A percentile compares a stretch with the other conserved stretches of the same genome.
Evolutionary conservation across 164 flowering plant species (phyloP).

Genomic region (Liriodendron chinense): DNA sequence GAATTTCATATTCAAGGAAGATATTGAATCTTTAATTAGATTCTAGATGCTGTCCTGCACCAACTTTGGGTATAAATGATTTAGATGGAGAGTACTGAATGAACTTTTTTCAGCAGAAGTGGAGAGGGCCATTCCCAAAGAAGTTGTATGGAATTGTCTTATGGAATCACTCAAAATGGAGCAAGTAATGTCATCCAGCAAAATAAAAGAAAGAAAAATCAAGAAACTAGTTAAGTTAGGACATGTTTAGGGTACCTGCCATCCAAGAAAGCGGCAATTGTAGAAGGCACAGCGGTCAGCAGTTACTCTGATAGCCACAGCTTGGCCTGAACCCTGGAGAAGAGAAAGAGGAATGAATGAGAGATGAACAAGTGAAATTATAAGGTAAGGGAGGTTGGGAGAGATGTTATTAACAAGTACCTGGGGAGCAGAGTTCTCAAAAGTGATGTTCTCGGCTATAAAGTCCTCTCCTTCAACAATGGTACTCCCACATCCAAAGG

Average conservation of each 20-base stretch:
- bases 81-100: too few relatives aligned
- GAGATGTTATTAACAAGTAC: conserved; percentile 23
- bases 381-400: background rate
- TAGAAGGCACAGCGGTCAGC: conserved; percentile 96
- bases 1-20: too few relatives aligned
- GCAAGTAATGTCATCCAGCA: background rate
- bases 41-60: too few relatives aligned
- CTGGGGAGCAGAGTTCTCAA: conserved; percentile 87
- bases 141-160: too few relatives aligned
- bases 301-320: conserved; percentile 91
- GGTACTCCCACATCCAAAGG: conserved; percentile 81
- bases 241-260: conserved; percentile 64
- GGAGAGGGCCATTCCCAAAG: too few relatives aligned
- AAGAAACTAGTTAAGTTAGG: background rate
- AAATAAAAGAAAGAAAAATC: background rate
- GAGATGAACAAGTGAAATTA: background rate
- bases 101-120: too few relatives aligned
- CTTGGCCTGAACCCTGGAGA: conserved; percentile 92
- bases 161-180: background rate
- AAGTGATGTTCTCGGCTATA: conserved; percentile 94
- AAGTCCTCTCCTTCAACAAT: conserved; percentile 96
- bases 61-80: too few relatives aligned
- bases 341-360: background rate
- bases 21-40: too few relatives aligned
- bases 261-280: conserved; percentile 92